Conservation (phyloP, 2,329 filamentous ascomycete species). For the Neonectria faginata region DNA sequence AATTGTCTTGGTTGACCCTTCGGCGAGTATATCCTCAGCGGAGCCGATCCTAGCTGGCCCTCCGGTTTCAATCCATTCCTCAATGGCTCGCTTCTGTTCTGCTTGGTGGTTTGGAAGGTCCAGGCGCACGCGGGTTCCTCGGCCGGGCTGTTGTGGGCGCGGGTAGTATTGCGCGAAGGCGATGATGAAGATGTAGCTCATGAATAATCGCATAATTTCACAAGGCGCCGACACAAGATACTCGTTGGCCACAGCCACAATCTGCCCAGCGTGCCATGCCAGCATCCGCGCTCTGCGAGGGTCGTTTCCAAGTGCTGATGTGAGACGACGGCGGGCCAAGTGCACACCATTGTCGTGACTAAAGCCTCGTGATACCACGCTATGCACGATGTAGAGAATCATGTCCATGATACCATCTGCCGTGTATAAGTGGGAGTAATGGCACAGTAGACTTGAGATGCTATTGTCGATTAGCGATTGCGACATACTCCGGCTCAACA, state of each 20-base stretch:
- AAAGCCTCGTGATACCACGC: constrained; percentile 34
- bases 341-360: constrained; percentile 34
- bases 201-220: constrained; percentile 49
- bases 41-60: constrained; percentile 44
- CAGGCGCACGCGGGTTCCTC: constrained; percentile 26
- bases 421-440: constrained; percentile 47
- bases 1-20: constrained; percentile 33
- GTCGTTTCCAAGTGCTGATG: constrained; percentile 38
- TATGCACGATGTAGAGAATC: constrained; percentile 48
- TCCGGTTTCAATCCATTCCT: constrained; percentile 42
- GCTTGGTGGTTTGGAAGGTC: constrained; percentile 35
- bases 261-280: constrained; percentile 48
- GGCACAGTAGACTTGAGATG: constrained; percentile 44
- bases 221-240: constrained; percentile 47
- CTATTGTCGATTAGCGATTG: constrained; percentile 30
- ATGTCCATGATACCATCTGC: constrained; percentile 46
- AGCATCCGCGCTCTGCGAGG: constrained; percentile 37
- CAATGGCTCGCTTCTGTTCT: constrained; percentile 18
- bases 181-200: constrained; percentile 48
- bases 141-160: background rate
- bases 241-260: constrained; percentile 46
- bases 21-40: constrained; percentile 36
- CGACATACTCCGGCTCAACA: no score
- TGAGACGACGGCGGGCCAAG: constrained; percentile 41
- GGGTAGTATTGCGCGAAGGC: constrained; percentile 43